Base-by-base conservation (phyloP, 352 stramenopile genomes). In the Stramenopiles sp. region DNA sequence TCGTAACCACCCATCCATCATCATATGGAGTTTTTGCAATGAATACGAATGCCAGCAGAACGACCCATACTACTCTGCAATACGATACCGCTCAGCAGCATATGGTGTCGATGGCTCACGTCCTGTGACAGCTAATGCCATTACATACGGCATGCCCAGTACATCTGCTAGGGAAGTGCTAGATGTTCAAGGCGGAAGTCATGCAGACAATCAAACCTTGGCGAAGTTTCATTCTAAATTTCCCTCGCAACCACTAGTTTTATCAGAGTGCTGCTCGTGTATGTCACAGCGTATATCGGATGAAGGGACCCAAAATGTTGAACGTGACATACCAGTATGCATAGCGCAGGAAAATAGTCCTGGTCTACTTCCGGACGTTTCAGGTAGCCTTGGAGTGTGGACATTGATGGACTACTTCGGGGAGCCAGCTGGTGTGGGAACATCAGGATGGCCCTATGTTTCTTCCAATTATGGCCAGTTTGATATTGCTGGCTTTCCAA, bases 21-120 rank as follows among this genome's bases (percentile, higher is more conserved):
- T 82, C 67, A 82, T 82, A 75, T 82, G 81, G 81, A 22, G 0
- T 7, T 76, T 82, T 30, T 82, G 81, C 71, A 82, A 82, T 44
- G 81, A 82, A 22, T 44, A 39, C 7, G 14, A 82, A 0, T 82
- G 81, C 81, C 33, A 82, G 30, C 33, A 75, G 29, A 55, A 80
- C 67, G 81, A 75, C 0, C 76, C 80, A n/a, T 14, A 29, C 4
- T 82, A 82, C 22, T 80, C 33, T 30, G 30, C 29, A 27, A 30
- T 82, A 75, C n/a, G n/a, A n/a, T n/a, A n/a, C n/a, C n/a, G n/a
- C n/a, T n/a, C n/a, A n/a, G n/a, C n/a, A n/a, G n/a, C n/a, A n/a
- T n/a, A n/a, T n/a, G 81, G 82, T 30, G 25, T 32, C n/a, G 31
- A 14, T 27, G 27, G n/a, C 71, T 1, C 4, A 25, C 81, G 81